Evolutionary conservation across 768 basidiomycete genomes (phyloP), one percentile per base, ranked within the genome.

Genomic region (Xerocomellus intermedius): DNA sequence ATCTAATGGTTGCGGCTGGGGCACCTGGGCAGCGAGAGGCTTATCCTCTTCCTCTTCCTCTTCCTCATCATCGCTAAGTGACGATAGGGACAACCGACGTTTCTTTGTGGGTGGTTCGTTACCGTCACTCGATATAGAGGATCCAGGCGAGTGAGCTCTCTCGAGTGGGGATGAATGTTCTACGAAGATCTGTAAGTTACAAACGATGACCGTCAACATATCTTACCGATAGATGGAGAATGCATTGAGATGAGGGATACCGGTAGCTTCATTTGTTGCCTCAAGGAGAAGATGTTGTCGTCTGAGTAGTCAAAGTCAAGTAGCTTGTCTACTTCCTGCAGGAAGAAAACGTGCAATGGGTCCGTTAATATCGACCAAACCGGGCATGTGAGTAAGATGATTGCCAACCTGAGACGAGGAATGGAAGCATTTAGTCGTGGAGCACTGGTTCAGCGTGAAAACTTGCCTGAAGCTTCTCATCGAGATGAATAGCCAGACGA

Each of bases 251-350:
- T 75, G 48, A 75, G 72, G 14, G 82, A 79, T 19, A 77, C 75
- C 0, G 80, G 78, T 35, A 81, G 68, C 50, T 71, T 73, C 83
- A 92, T 87, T 70, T 89, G 88, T 62, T 83, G 82, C 56, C 86
- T 82, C 53, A 91, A 68, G 17, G 86, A 85, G 26, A 76, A 64
- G 42, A 93, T 83, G 58, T 86, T 84, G 19, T 83, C 83, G 69
- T 93, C 85, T 13, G 74, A 74, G 68, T 91, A 91, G 45, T 79
- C 77, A 62, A 94, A 94, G 72, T 93, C 87, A n/a, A 89, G 76
- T 10, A 95, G 76, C 63, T 82, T 82, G 45, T 83, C 84, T 32
- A 78, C 79, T 68, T 91, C 90, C 91, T 96, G 66, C n/a, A 52
- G 43, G 30, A 37, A 55, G 32, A 42, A 46, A 51, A 22, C 39